Evolutionary conservation across 225 moss, liverwort and hornwort species (phyloP).

Genomic region (Straminergon stramineum): DNA sequence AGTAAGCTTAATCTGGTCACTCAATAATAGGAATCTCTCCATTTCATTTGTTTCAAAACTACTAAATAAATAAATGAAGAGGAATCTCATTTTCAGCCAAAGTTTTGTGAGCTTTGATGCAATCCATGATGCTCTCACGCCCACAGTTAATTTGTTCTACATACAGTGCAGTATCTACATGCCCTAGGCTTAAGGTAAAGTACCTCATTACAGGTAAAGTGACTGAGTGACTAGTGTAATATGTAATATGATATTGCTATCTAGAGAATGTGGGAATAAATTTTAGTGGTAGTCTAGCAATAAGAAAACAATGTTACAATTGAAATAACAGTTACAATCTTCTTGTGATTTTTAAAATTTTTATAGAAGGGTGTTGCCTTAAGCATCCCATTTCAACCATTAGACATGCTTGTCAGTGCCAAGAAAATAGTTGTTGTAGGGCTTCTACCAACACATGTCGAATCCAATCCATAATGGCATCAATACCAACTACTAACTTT

Average conservation of each 20-base stretch:
- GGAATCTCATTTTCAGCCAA: background rate
- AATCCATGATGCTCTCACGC: background rate
- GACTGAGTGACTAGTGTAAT: background rate
- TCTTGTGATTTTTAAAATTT: background rate
- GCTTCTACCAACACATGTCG: background rate
- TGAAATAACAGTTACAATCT: background rate
- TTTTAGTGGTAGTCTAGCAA: rapidly evolving
- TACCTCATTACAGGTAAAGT: rapidly evolving
- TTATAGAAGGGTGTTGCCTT: background rate
- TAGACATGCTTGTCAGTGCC: rapidly evolving
- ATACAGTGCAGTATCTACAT: background rate
- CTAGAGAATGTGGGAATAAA: rapidly evolving
- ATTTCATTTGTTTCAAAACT: too few species aligned
- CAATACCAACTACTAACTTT: background rate
- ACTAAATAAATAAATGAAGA: too few species aligned
- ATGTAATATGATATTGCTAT: background rate
- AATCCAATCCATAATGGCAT: background rate
- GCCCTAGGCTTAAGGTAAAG: background rate
- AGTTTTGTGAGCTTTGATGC: background rate
- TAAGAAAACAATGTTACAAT: background rate
- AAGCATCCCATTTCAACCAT: rapidly evolving
- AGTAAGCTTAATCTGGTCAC: background rate
- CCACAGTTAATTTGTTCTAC: rapidly evolving
- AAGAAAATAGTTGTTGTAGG: background rate
- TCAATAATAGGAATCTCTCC: background rate